Evolutionary conservation across 306 rosid species (phyloP).

Genomic region (Cucumis hystrix): DNA sequence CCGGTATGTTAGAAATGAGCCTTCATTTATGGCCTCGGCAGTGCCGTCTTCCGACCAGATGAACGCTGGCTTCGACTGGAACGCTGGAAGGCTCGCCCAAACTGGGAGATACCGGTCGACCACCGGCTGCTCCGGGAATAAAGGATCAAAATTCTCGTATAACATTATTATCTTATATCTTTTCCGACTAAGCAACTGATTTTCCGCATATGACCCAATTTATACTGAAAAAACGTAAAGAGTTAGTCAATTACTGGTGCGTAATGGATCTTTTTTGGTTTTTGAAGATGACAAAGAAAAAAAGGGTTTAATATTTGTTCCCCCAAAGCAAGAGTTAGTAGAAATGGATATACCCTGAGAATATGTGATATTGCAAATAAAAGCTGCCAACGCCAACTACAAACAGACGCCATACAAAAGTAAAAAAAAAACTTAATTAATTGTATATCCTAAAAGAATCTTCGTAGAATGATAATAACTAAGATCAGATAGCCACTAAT

Average conservation of each 20-base stretch:
- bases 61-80: conserved; percentile 60
- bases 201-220: background rate
- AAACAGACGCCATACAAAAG: background rate
- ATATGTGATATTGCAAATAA: background rate
- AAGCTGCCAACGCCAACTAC: background rate
- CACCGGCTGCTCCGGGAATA: conserved; percentile 71
- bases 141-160: conserved; percentile 65
- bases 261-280: too few species aligned
- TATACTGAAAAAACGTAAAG: background rate
- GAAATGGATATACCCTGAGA: background rate
- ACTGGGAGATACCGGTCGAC: conserved; percentile 59
- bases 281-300: background rate
- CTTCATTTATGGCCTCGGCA: background rate
- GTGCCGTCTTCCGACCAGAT: conserved; percentile 41
- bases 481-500: background rate
- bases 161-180: conserved; percentile 19
- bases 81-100: conserved; percentile 59
- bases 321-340: too few species aligned
- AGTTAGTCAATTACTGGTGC: too few species aligned
- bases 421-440: too few species aligned
- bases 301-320: background rate
- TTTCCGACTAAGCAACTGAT: background rate
- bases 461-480: background rate
- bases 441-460: background rate
- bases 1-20: conserved; percentile 28